Evolutionary conservation across 306 rosid species (phyloP).

Genomic region (Pyrus bretschneideri): DNA sequence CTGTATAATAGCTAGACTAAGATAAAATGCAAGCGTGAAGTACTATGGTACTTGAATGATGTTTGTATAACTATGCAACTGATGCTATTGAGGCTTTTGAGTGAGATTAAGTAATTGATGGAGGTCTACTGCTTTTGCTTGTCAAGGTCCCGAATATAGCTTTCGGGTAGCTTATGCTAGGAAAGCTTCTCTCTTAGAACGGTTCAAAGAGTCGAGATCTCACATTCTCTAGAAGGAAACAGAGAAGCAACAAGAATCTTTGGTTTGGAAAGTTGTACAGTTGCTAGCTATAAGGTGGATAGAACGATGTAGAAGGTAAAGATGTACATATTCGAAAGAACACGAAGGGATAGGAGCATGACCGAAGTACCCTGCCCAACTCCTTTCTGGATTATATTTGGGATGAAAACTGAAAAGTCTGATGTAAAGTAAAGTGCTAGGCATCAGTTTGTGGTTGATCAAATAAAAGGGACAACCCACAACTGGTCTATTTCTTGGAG

Average conservation of each 20-base stretch:
- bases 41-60: neutral
- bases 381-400: neutral
- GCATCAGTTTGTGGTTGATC: neutral
- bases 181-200: neutral
- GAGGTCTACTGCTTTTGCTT: neutral
- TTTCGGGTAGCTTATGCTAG: neutral
- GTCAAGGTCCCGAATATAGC: neutral
- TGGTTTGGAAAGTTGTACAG: neutral
- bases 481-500: neutral
- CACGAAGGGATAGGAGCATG: neutral
- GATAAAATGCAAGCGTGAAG: neutral
- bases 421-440: neutral
- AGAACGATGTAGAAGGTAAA: neutral
- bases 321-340: neutral
- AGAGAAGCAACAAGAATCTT: neutral
- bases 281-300: neutral
- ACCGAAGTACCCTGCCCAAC: neutral
- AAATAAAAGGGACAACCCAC: neutral
- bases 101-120: neutral
- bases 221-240: neutral
- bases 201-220: neutral
- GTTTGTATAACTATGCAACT: neutral
- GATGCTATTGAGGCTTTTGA: neutral
- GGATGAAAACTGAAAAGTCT: neutral
- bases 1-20: neutral